phyloP scores from a whole-genome alignment of 1,284 basidiomycete species.

The Athelia psychrophila region DNA sequence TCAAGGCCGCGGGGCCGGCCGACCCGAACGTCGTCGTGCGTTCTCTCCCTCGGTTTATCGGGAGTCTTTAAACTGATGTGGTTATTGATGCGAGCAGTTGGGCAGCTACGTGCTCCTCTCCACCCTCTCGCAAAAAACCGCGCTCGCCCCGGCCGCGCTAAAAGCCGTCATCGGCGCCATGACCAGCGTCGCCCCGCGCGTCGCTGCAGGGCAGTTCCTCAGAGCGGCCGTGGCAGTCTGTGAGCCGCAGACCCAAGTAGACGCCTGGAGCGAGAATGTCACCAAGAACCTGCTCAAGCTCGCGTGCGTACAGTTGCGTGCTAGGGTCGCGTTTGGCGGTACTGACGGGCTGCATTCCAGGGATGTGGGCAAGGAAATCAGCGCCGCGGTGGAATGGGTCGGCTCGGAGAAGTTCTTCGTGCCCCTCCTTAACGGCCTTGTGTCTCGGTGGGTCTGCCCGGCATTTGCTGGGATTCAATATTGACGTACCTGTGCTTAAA shows the following conservation, averaged over 20 bases:
- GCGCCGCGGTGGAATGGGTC: conserved; percentile 37
- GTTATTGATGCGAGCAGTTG: conserved; percentile 54
- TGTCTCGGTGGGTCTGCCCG: conserved; percentile 36
- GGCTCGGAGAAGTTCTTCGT: conserved; percentile 60
- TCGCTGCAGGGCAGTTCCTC: conserved; percentile 51
- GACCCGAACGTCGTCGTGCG: conserved; percentile 45
- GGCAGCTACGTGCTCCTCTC: conserved; percentile 71
- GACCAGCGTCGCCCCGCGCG: conserved; percentile 44
- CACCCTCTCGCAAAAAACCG: conserved; percentile 61
- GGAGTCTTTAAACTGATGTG: conserved; percentile 3
- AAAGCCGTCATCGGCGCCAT: conserved; percentile 57
- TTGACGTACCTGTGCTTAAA: neutral
- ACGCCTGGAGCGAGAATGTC: conserved; percentile 39
- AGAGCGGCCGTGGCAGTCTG: conserved; percentile 59
- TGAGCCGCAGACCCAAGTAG: conserved; percentile 51
- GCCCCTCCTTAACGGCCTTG: conserved; percentile 47
- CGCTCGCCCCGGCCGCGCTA: conserved; percentile 52
- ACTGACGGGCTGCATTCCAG: no score
- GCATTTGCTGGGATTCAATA: neutral
- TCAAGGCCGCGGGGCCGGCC: conserved; percentile 34
- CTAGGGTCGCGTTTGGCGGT: no score
- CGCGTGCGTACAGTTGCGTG: conserved; percentile 34
- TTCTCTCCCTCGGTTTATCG: neutral
- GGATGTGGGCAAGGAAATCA: conserved; percentile 45
- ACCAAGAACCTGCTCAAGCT: conserved; percentile 39